phyloP scores from a whole-genome alignment of 2,329 filamentous ascomycete genomes.

The Scytalidium sp. region DNA sequence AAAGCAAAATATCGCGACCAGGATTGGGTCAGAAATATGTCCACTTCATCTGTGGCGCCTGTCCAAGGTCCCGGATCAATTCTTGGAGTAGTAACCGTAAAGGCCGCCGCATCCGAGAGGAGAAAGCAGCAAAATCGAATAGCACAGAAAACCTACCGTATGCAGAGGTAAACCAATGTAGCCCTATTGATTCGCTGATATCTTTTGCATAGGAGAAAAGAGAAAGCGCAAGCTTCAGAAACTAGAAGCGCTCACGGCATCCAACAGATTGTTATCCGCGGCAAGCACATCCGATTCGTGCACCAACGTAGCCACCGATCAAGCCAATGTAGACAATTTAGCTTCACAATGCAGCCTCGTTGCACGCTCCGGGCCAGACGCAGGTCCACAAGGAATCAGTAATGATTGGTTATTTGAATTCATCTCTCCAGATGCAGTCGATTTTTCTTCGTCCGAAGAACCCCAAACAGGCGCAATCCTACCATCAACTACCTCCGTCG shows the following conservation, averaged over 20 bases:
- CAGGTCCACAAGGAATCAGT: not conserved
- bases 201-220: not conserved
- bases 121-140: constrained; percentile 34
- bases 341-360: not conserved
- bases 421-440: not conserved
- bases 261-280: not conserved
- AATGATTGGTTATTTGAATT: not conserved
- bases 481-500: not conserved
- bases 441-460: not conserved
- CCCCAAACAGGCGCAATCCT: not conserved
- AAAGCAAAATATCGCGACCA: not conserved
- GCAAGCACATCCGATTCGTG: not conserved
- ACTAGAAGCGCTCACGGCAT: not conserved
- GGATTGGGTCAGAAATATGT: not conserved
- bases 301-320: not conserved
- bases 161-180: constrained; percentile 1
- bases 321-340: not conserved
- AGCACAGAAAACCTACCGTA: constrained; percentile 34
- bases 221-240: not conserved
- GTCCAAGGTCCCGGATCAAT: not conserved
- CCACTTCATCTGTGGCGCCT: not conserved
- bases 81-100: not conserved
- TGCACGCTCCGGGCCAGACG: not conserved
- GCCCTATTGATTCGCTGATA: not conserved
- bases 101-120: not conserved